Conservation (phyloP, 176 grass and related monocot genomes). For the Aegilops tauschii region DNA sequence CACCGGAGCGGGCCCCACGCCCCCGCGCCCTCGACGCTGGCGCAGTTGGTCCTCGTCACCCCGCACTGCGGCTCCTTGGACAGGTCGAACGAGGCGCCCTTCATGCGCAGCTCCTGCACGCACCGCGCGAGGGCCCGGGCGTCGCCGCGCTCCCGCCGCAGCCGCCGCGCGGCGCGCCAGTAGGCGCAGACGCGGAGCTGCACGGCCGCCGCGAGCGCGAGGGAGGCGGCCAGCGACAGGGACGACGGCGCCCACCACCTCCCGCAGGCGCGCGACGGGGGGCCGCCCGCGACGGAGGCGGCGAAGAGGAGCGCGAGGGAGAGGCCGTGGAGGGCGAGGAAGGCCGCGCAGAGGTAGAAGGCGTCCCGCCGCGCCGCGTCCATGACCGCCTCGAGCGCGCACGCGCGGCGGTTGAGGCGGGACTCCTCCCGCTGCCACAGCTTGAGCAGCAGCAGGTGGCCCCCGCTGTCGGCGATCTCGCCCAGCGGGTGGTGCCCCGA, state of each 20-base stretch:
- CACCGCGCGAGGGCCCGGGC: slow-evolving; percentile 60
- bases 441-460: slow-evolving; percentile 86
- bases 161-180: slow-evolving; percentile 49
- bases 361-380: slow-evolving; percentile 58
- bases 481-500: slow-evolving; percentile 55
- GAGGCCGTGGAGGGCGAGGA: slow-evolving; percentile 83
- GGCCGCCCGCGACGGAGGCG: slow-evolving; percentile 37
- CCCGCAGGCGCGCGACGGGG: slow-evolving; percentile 21
- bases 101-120: slow-evolving; percentile 81
- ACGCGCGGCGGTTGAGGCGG: slow-evolving; percentile 44
- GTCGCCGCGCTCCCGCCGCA: slow-evolving; percentile 63
- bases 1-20: slow-evolving; percentile 62
- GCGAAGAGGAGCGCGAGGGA: slow-evolving; percentile 75
- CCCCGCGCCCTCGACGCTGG: slow-evolving; percentile 61
- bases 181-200: slow-evolving; percentile 63
- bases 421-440: slow-evolving; percentile 88
- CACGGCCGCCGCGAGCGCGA: slow-evolving; percentile 62
- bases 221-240: slow-evolving; percentile 59
- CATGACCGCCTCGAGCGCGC: slow-evolving; percentile 64
- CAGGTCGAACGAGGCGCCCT: slow-evolving; percentile 73
- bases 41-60: slow-evolving; percentile 65
- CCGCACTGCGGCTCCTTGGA: slow-evolving; percentile 78
- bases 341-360: slow-evolving; percentile 83
- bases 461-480: slow-evolving; percentile 70
- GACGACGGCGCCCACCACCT: slow-evolving; percentile 82